A percentile compares a stretch with the other conserved stretches of the same genome.
Conservation (phyloP, 1,284 basidiomycete species). For the Sanghuangporus baumii region DNA sequence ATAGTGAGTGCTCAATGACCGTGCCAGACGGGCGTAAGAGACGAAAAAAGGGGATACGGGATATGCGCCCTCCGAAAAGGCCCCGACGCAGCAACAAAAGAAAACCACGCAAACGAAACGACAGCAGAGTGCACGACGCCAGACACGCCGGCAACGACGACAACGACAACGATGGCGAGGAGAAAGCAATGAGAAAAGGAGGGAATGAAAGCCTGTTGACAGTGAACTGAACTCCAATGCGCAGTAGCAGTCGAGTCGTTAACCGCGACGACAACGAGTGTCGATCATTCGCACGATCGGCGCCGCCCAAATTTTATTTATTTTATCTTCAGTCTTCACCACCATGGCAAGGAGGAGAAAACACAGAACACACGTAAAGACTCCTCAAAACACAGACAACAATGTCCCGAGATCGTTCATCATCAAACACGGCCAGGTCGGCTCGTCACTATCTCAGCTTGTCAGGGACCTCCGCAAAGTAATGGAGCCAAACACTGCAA, state of each 20-base stretch:
- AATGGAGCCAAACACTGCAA: constrained; percentile 98
- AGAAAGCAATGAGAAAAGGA: background rate
- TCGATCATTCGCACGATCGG: background rate
- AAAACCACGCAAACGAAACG: background rate
- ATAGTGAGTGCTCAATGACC: background rate
- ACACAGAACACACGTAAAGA: constrained; percentile 84
- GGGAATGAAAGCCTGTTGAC: background rate
- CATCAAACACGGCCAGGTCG: constrained; percentile 93
- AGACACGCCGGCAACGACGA: background rate
- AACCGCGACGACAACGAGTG: background rate
- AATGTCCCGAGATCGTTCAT: constrained; percentile 75
- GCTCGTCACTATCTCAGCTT: constrained; percentile 80
- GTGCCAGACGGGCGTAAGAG: constrained; percentile 12
- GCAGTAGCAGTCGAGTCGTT: no score
- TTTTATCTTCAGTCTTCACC: background rate
- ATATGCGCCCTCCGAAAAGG: background rate
- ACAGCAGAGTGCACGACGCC: background rate
- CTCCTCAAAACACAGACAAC: constrained; percentile 29
- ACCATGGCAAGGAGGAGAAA: constrained; percentile 77
- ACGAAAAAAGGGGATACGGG: constrained; percentile 1
- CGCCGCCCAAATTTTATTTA: background rate
- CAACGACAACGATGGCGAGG: background rate
- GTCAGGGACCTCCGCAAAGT: constrained; percentile 91
- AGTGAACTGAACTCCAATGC: background rate
- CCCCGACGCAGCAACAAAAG: background rate